Base-by-base conservation (phyloP, 2,329 filamentous ascomycete species). In the Colletotrichum abscissum region DNA sequence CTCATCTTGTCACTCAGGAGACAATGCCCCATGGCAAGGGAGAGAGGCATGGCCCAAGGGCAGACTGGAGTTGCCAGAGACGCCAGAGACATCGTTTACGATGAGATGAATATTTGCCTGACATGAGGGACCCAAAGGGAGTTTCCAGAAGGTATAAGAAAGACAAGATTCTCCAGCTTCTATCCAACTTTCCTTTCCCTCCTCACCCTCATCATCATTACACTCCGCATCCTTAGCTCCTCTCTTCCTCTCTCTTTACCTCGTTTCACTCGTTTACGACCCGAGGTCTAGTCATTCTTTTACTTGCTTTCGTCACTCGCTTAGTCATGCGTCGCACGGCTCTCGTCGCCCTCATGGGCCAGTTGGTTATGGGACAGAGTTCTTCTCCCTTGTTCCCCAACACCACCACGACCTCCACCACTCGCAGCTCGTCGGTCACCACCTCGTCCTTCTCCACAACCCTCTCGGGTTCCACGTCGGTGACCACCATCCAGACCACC, bases 241-340 rank as follows among this genome's bases (percentile, higher is more conserved):
- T 63, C 24, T 11, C 66, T 65, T 30, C 30, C 69, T 59, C 59
- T 46, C 69, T 58, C 63, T 68, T 46, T 35, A 52, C 69, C 69
- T 72, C 69, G 69, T 69, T 72, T 72, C 69, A 52, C 46, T 72
- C 69, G 69, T 72, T 72, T 49, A 69, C 65, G 67, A 72, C 69
- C 69, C 65, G 69, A 72, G 69, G 69, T 69, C 56, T 12, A 72
- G 69, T 72, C 69, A 69, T 42, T 72, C 69, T 28, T 72, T 72
- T 72, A 72, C 52, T 58, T 72, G 69, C 35, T 72, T 69, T 58
- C n/a, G 59, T 68, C 69, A 49, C 58, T 72, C 69, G 57, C 58
- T 69, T 67, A 30, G 57, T 35, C 38, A 72, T 72, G 69, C 69
- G 59, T 49, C 59, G 65, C 54, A 57, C 26, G 16, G 69, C 65